Conservation (phyloP, 306 rosid species). For the Ziziphus jujuba region DNA sequence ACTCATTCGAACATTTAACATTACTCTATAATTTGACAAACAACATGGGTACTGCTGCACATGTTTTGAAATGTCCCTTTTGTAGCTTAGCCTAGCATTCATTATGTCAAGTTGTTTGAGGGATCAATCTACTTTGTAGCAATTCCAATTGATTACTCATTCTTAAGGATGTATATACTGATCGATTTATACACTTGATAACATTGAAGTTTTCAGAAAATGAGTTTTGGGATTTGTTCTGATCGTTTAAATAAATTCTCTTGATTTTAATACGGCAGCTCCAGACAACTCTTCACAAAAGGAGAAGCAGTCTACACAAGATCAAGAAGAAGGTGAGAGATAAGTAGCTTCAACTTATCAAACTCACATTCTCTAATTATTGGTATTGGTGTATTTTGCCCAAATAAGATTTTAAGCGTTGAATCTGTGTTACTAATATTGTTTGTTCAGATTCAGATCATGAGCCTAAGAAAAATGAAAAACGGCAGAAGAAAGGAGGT, state of each 20-base stretch:
- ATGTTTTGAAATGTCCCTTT: slow-evolving; percentile 1
- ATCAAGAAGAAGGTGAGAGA: slow-evolving; percentile 28
- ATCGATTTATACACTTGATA: background rate
- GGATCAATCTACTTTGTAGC: background rate
- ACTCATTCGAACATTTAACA: background rate
- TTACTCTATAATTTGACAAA: background rate
- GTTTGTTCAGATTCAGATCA: slow-evolving; percentile 19
- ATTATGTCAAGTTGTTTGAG: slow-evolving; percentile 3
- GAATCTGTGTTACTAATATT: background rate
- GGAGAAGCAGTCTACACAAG: slow-evolving; percentile 21
- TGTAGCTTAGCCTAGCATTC: background rate
- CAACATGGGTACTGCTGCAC: background rate
- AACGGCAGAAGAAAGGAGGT: slow-evolving; percentile 25
- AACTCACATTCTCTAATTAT: slow-evolving; percentile 2
- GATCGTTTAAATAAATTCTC: slow-evolving; percentile 7
- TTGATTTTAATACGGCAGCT: slow-evolving; percentile 9
- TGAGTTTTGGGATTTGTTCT: background rate
- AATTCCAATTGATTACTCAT: background rate
- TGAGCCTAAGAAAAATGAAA: slow-evolving; percentile 14
- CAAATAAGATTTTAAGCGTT: background rate
- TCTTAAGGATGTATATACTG: background rate
- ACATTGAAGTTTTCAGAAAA: background rate
- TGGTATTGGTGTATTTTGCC: slow-evolving; percentile 3
- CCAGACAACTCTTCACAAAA: slow-evolving; percentile 16
- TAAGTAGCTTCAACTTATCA: background rate